Percentiles rank a stretch among this genome's conserved stretches.
phyloP scores from a whole-genome alignment of 768 basidiomycete genomes.

The Rhodotorula kratochvilovae region DNA sequence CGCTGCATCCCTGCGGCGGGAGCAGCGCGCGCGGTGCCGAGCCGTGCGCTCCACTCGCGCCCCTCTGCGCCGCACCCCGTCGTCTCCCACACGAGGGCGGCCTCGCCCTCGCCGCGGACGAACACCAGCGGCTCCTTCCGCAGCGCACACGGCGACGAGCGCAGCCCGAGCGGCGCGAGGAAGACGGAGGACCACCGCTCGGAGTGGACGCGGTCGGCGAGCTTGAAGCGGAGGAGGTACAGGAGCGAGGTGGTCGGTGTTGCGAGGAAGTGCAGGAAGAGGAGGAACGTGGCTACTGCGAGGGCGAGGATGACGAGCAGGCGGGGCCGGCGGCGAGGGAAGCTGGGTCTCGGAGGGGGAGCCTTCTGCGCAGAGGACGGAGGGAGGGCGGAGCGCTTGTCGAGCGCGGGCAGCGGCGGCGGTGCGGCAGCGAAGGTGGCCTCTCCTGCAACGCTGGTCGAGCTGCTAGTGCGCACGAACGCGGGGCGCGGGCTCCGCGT shows the following conservation, averaged over 20 bases:
- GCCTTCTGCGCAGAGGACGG: background rate
- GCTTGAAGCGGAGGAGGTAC: constrained; percentile 27
- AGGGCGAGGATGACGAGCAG: background rate
- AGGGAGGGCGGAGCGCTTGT: background rate
- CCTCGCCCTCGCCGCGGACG: constrained; percentile 5
- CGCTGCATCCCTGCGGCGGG: background rate
- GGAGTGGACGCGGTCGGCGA: constrained; percentile 23
- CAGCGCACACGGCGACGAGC: constrained; percentile 25
- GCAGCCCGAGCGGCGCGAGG: constrained; percentile 12
- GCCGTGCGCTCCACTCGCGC: constrained; percentile 1
- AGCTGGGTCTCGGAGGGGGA: background rate
- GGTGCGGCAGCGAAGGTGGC: background rate
- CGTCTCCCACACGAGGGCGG: constrained; percentile 35
- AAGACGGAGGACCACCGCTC: constrained; percentile 17
- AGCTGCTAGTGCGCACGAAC: background rate
- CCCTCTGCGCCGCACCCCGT: background rate
- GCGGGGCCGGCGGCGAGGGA: background rate
- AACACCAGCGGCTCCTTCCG: constrained; percentile 35
- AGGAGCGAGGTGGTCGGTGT: background rate
- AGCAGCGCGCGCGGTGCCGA: background rate
- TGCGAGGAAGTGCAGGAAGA: background rate
- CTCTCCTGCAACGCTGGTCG: constrained; percentile 1
- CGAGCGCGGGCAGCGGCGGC: constrained; percentile 2
- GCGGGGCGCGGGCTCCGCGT: background rate
- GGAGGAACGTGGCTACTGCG: background rate